Conservation (phyloP, 140 eudicot species). For the Erigeron philadelphicus region DNA sequence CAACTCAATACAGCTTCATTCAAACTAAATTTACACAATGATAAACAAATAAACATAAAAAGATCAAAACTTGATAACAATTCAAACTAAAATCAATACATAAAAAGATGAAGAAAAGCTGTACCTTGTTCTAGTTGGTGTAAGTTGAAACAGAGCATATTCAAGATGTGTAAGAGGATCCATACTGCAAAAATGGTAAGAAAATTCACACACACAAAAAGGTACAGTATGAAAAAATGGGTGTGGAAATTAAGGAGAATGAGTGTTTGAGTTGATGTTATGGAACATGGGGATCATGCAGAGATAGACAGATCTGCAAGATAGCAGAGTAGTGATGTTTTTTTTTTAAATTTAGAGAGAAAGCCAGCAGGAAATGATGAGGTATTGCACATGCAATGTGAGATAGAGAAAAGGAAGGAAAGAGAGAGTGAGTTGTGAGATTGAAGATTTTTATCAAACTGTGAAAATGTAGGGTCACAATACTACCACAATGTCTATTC, state of each 20-base stretch:
- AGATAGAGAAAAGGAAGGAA: conserved; percentile 23
- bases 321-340: conserved; percentile 25
- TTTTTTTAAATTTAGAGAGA: conserved; percentile 25
- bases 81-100: not conserved
- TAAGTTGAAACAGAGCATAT: conserved; percentile 88
- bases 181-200: conserved; percentile 31
- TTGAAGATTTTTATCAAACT: conserved; percentile 27
- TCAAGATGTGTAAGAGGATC: conserved; percentile 64
- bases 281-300: conserved; percentile 37
- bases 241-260: conserved; percentile 24
- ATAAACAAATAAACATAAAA: not conserved
- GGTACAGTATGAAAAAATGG: conserved; percentile 11
- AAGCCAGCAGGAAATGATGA: conserved; percentile 62
- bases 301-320: conserved; percentile 28
- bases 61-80: not conserved
- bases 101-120: not conserved
- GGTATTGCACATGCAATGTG: conserved; percentile 44
- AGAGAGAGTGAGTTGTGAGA: conserved; percentile 16
- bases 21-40: not conserved
- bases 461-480: conserved; percentile 23
- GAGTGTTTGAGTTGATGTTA: conserved; percentile 29
- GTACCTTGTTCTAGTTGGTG: conserved; percentile 96
- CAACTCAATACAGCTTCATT: conserved; percentile 5
- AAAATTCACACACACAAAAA: not conserved
- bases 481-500: conserved; percentile 30